These are phyloP conservation scores for Ministeria vibrans DNA, from an alignment of 78 protist species.

Conservation along the genomic window DNA sequence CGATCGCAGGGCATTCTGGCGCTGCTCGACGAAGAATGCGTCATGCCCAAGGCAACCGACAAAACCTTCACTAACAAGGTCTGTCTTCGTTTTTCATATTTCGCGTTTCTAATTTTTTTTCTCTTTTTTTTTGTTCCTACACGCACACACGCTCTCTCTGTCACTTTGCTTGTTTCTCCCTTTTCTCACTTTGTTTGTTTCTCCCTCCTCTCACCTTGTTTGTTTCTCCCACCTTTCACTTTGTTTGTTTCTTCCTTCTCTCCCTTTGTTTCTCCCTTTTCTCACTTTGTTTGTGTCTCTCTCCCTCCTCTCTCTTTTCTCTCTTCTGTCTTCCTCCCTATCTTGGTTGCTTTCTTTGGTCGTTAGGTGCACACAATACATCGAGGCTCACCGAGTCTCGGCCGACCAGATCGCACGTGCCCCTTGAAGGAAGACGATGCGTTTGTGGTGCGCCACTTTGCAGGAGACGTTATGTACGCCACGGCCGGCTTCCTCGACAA, in stretches of 20 bases:
- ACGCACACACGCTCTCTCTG: too few relatives aligned
- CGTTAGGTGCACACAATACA: not conserved
- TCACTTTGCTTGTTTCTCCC: not conserved
- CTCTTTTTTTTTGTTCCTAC: too few relatives aligned
- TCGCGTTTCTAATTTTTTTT: not conserved
- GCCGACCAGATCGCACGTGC: not conserved
- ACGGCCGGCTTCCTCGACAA: conserved; percentile 69
- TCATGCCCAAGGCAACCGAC: conserved; percentile 14
- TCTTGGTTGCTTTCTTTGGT: not conserved
- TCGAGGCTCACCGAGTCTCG: not conserved
- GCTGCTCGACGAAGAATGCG: conserved; percentile 66
- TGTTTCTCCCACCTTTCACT: not conserved
- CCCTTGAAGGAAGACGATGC: not conserved
- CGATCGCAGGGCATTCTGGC: conserved; percentile 41
- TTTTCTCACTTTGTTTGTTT: not conserved
- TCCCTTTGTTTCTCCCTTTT: not conserved
- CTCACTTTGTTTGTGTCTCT: not conserved
- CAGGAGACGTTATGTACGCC: conserved; percentile 64
- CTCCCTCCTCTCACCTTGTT: not conserved
- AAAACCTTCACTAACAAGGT: not conserved
- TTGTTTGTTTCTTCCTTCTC: not conserved
- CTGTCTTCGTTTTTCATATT: not conserved
- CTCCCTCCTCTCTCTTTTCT: not conserved
- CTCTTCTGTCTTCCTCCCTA: not conserved
- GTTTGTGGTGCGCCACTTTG: conserved; percentile 57